These are phyloP conservation scores for Xylariaceae sp. DNA, from an alignment of 2,329 filamentous ascomycete species.

Conservation along the genomic window DNA sequence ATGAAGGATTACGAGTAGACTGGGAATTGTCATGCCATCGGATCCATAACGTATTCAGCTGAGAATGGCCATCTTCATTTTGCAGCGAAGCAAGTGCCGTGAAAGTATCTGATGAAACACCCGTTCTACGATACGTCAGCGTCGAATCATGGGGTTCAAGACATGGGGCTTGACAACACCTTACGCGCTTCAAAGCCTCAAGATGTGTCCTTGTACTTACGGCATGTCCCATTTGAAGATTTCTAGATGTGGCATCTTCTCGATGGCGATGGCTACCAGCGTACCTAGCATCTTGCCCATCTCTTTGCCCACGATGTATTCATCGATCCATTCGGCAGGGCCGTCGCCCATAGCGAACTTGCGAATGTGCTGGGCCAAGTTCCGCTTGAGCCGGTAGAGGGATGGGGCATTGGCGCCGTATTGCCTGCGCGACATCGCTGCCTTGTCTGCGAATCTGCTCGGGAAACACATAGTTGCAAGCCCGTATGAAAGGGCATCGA, in stretches of 20 bases:
- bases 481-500: constrained; percentile 80
- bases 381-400: constrained; percentile 41
- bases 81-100: constrained; percentile 70
- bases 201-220: no score
- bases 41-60: constrained; percentile 72
- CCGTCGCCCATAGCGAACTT: constrained; percentile 86
- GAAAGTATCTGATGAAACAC: constrained; percentile 77
- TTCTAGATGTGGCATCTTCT: constrained; percentile 77
- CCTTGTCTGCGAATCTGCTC: constrained; percentile 40
- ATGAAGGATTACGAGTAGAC: constrained; percentile 32
- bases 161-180: no score
- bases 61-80: constrained; percentile 57
- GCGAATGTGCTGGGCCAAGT: constrained; percentile 73
- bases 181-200: no score
- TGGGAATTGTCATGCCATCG: constrained; percentile 76
- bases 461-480: constrained; percentile 76
- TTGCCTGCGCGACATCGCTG: constrained; percentile 32
- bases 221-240: constrained; percentile 88
- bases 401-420: no score
- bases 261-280: constrained; percentile 72
- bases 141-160: no score
- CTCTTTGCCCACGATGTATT: constrained; percentile 79
- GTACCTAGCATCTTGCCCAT: constrained; percentile 87
- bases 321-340: constrained; percentile 70
- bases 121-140: constrained; percentile 43